phyloP scores from a whole-genome alignment of 1,139 yeast genomes.

The Saccharomycopsis phalli region DNA sequence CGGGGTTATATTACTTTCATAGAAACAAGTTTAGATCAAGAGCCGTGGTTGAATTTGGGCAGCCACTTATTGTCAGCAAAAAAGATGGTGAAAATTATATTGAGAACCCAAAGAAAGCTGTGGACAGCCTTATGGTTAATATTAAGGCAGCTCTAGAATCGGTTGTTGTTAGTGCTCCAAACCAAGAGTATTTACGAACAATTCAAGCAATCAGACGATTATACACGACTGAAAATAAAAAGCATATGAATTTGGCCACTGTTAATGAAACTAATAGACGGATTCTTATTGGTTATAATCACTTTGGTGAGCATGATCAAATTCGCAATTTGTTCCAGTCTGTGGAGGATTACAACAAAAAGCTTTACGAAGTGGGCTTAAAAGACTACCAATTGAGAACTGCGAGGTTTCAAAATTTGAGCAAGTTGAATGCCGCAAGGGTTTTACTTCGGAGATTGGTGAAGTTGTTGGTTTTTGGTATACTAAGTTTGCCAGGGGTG shows the following conservation, averaged over 20 bases:
- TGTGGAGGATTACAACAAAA: conserved; percentile 46
- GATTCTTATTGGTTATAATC: conserved; percentile 54
- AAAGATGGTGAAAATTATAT: conserved; percentile 47
- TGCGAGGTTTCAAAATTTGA: conserved; percentile 32
- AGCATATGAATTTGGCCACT: conserved; percentile 50
- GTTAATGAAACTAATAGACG: conserved; percentile 69
- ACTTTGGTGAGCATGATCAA: conserved; percentile 48
- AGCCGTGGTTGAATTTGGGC: conserved; percentile 69
- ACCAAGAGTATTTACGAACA: conserved; percentile 64
- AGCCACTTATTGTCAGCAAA: conserved; percentile 50
- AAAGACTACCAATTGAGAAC: conserved; percentile 65
- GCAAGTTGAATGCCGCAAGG: conserved; percentile 24
- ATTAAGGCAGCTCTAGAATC: conserved; percentile 52
- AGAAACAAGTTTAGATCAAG: conserved; percentile 69
- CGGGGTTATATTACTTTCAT: conserved; percentile 72
- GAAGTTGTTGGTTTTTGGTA: conserved; percentile 25
- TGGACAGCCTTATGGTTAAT: conserved; percentile 43
- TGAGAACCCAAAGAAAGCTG: conserved; percentile 48
- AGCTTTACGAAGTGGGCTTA: conserved; percentile 45
- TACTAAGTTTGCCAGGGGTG: conserved; percentile 47
- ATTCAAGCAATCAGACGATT: conserved; percentile 71
- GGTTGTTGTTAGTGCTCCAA: conserved; percentile 70
- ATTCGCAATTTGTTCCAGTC: conserved; percentile 43
- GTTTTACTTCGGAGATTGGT: conserved; percentile 27
- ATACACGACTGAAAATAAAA: conserved; percentile 44